Conservation (phyloP, 75 land plant species). For the Sequoia sempervirens region DNA sequence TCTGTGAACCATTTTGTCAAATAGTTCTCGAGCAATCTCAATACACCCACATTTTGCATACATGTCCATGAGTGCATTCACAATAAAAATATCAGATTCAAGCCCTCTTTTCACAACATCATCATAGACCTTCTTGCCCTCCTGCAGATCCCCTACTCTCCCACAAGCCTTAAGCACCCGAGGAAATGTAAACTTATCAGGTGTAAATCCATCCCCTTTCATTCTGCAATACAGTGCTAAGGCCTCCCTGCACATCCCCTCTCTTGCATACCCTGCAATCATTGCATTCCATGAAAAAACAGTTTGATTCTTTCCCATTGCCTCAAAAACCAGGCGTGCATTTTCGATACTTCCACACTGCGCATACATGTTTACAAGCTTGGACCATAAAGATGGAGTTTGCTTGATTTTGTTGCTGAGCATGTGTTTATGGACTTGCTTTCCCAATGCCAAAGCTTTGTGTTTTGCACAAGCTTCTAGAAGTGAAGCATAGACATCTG, state of each 20-base stretch:
- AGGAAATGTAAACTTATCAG: slow-evolving; percentile 13
- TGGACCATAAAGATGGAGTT: slow-evolving; percentile 9
- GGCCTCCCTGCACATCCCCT: slow-evolving; percentile 7
- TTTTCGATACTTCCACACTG: slow-evolving; percentile 12
- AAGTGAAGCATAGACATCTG: neutral
- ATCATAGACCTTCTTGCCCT: slow-evolving; percentile 13
- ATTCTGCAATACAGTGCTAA: neutral
- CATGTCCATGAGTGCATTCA: slow-evolving; percentile 16
- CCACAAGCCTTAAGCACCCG: slow-evolving; percentile 17
- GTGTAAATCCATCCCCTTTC: neutral
- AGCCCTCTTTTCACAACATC: slow-evolving; percentile 10
- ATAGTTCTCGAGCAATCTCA: slow-evolving; percentile 3
- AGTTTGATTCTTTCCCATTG: slow-evolving; percentile 10
- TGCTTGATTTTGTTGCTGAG: slow-evolving; percentile 6
- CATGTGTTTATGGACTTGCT: slow-evolving; percentile 12
- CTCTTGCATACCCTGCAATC: slow-evolving; percentile 17
- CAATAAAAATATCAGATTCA: slow-evolving; percentile 9
- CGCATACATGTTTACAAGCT: slow-evolving; percentile 19
- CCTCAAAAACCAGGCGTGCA: slow-evolving; percentile 17
- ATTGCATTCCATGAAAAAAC: slow-evolving; percentile 29
- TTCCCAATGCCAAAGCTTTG: slow-evolving; percentile 12
- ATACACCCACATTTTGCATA: slow-evolving; percentile 19
- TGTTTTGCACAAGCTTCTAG: slow-evolving; percentile 14
- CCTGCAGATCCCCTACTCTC: neutral
- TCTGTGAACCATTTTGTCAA: slow-evolving; percentile 12